Percentiles rank a stretch among this genome's conserved stretches.
Evolutionary conservation across 768 basidiomycete species (phyloP).

Genomic region (Lactarius akahatsu): DNA sequence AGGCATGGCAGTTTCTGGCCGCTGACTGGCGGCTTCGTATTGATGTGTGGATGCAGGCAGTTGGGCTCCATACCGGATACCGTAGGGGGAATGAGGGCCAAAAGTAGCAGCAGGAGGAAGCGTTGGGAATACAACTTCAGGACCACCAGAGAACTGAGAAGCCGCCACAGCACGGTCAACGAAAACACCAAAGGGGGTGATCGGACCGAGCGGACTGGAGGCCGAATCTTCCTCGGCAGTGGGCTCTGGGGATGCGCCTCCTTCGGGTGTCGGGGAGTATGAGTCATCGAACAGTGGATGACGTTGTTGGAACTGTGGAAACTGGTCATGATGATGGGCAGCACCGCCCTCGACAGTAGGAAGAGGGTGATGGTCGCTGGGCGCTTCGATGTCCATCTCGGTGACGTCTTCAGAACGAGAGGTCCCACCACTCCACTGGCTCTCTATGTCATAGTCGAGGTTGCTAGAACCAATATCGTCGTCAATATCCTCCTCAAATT

Average conservation of each 20-base stretch:
- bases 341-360: slow-evolving; percentile 11
- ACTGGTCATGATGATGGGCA: background rate
- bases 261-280: slow-evolving; percentile 65
- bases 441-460: slow-evolving; percentile 41
- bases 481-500: slow-evolving; percentile 40
- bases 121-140: slow-evolving; percentile 14
- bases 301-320: slow-evolving; percentile 2
- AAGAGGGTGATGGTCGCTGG: slow-evolving; percentile 23
- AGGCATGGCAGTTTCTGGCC: slow-evolving; percentile 37
- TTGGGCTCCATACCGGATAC: slow-evolving; percentile 33
- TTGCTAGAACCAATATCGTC: slow-evolving; percentile 47
- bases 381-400: slow-evolving; percentile 37
- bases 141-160: slow-evolving; percentile 18
- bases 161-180: slow-evolving; percentile 69
- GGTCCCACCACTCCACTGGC: slow-evolving; percentile 41
- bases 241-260: slow-evolving; percentile 54
- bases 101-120: slow-evolving; percentile 18
- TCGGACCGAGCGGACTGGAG: slow-evolving; percentile 70
- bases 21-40: slow-evolving; percentile 33
- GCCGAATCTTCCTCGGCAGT: slow-evolving; percentile 49
- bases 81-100: slow-evolving; percentile 23
- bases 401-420: slow-evolving; percentile 32
- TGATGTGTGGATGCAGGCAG: slow-evolving; percentile 22
- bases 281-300: slow-evolving; percentile 40
- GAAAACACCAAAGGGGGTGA: slow-evolving; percentile 76